phyloP scores from a whole-genome alignment of 1,139 yeast genomes.

The Kurtzmaniella quercitrusa region DNA sequence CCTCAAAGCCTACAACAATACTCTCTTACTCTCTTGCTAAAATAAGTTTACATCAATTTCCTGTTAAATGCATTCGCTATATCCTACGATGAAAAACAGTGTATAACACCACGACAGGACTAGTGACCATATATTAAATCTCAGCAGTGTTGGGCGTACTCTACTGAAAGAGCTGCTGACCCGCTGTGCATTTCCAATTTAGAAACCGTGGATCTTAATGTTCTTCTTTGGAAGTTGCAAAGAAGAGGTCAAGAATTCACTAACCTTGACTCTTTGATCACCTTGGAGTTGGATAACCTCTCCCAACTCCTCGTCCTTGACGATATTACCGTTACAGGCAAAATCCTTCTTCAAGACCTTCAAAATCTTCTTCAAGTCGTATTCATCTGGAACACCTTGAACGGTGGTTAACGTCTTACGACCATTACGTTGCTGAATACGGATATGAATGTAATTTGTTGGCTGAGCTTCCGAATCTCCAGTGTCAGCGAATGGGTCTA shows the following conservation, averaged over 20 bases:
- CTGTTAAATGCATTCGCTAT: background rate
- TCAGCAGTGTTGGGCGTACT: background rate
- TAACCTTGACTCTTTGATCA: constrained; percentile 95
- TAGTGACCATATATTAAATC: background rate
- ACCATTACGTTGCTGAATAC: constrained; percentile 99
- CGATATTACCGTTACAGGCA: constrained; percentile 98
- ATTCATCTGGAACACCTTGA: constrained; percentile 94
- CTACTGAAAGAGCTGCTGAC: background rate
- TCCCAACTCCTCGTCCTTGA: constrained; percentile 93
- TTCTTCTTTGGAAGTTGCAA: constrained; percentile 91
- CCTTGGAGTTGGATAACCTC: constrained; percentile 98
- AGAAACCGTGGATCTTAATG: constrained; percentile 98
- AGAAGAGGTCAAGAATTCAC: constrained; percentile 86
- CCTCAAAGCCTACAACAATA: too few relatives aligned
- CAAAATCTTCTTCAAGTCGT: constrained; percentile 89
- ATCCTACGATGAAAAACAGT: background rate
- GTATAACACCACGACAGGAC: background rate
- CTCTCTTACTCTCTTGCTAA: background rate
- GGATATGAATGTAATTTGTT: constrained; percentile 93
- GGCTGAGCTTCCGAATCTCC: constrained; percentile 99
- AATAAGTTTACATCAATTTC: background rate
- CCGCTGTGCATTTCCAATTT: constrained; percentile 14
- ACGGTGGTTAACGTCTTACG: constrained; percentile 98
- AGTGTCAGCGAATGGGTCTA: constrained; percentile 99
- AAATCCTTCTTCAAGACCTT: constrained; percentile 95